phyloP scores from a whole-genome alignment of 257 asterid genomes.

The Nicotiana attenuata region DNA sequence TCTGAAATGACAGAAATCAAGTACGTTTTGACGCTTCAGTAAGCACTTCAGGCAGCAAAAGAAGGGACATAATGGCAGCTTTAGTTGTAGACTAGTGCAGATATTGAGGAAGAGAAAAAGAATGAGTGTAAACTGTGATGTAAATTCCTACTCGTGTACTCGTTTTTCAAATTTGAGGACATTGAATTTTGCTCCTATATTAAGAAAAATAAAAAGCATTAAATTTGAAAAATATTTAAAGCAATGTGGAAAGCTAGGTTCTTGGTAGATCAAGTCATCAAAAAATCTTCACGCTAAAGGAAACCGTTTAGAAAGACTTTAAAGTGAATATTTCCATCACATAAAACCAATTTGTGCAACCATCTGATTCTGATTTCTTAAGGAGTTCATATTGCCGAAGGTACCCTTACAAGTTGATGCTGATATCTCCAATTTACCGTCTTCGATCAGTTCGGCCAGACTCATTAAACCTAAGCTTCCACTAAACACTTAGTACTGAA shows the following conservation, averaged over 20 bases:
- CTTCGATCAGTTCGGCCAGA: background rate
- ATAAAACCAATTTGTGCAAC: background rate
- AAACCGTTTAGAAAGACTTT: background rate
- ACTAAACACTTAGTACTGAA: background rate
- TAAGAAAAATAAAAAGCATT: background rate
- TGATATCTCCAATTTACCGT: background rate
- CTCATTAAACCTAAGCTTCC: background rate
- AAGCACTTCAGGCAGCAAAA: background rate
- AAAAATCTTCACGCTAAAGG: background rate
- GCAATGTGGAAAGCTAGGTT: background rate
- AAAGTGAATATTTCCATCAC: background rate
- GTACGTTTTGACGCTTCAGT: background rate
- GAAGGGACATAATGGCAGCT: background rate
- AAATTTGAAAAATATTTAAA: background rate
- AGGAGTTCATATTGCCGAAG: background rate
- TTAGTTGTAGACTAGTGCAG: background rate
- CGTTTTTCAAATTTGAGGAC: background rate
- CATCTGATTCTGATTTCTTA: background rate
- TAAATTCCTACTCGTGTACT: background rate
- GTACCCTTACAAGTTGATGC: background rate
- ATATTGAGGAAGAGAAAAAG: background rate
- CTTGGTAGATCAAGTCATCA: conserved; percentile 1
- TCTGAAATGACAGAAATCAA: background rate
- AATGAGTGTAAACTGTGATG: background rate
- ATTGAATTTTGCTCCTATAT: background rate